Conservation (phyloP, 192 early-diverging fungal species). For the Chytriomyces sp. region DNA sequence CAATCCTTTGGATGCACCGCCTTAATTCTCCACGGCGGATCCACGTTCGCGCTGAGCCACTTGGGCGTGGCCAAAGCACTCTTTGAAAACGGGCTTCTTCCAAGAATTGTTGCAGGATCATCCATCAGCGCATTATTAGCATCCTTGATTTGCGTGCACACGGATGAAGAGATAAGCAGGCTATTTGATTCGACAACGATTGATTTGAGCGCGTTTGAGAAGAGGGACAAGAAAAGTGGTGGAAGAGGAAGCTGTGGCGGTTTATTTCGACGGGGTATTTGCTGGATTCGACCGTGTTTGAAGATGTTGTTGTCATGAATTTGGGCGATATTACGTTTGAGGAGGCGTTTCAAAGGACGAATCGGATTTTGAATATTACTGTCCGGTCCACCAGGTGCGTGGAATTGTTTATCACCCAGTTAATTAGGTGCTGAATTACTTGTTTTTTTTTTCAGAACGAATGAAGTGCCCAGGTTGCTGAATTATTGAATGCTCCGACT, state of each 20-base stretch:
- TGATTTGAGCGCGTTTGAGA: slow-evolving; percentile 69
- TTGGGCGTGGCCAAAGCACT: slow-evolving; percentile 81
- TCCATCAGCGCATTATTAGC: slow-evolving; percentile 77
- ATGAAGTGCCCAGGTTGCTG: slow-evolving; percentile 74
- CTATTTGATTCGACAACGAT: slow-evolving; percentile 66
- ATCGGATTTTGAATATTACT: slow-evolving; percentile 78
- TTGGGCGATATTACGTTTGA: slow-evolving; percentile 66
- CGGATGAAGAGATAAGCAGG: slow-evolving; percentile 71
- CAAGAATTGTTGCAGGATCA: slow-evolving; percentile 78
- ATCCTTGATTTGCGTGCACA: slow-evolving; percentile 75
- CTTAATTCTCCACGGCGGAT: slow-evolving; percentile 73
- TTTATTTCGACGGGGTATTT: slow-evolving; percentile 63
- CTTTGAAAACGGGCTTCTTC: slow-evolving; percentile 65
- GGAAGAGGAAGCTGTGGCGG: slow-evolving; percentile 67
- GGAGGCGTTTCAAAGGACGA: slow-evolving; percentile 72
- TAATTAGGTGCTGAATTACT: not conserved
- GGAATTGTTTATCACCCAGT: not conserved
- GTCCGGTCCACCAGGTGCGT: slow-evolving; percentile 64
- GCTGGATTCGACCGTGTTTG: slow-evolving; percentile 75
- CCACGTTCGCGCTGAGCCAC: slow-evolving; percentile 74
- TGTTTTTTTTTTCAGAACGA: slow-evolving; percentile 45
- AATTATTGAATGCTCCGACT: slow-evolving; percentile 82
- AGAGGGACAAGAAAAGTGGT: slow-evolving; percentile 59
- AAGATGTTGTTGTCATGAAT: slow-evolving; percentile 74
- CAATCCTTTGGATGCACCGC: slow-evolving; percentile 80